These are phyloP conservation scores for Beauveria sp. DNA, from an alignment of 2,329 filamentous ascomycete genomes.

Conservation along the genomic window DNA sequence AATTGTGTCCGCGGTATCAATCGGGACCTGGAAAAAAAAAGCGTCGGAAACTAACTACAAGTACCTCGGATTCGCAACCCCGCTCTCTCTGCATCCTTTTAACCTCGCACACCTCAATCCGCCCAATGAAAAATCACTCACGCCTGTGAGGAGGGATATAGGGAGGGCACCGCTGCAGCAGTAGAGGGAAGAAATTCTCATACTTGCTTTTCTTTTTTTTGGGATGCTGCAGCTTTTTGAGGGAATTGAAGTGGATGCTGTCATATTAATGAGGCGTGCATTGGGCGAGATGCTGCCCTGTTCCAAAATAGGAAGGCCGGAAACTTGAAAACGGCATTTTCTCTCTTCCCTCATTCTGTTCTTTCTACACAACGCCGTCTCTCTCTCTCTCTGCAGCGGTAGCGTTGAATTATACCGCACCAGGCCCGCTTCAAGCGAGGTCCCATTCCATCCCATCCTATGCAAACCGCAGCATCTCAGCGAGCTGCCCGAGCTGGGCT, in stretches of 20 bases:
- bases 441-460: not conserved
- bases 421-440: not conserved
- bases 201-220: not conserved
- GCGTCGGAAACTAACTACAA: not conserved
- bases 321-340: not conserved
- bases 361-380: no score
- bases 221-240: not conserved
- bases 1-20: not conserved
- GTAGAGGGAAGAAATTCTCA: not conserved
- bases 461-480: not conserved
- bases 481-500: not conserved
- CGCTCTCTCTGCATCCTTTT: not conserved
- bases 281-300: not conserved
- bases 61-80: not conserved
- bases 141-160: no score
- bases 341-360: not conserved
- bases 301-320: conserved; percentile 2
- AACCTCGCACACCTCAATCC: no score
- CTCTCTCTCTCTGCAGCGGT: not conserved
- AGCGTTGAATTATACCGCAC: not conserved
- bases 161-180: not conserved
- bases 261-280: not conserved
- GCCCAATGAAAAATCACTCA: no score
- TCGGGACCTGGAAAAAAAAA: not conserved
- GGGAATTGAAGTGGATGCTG: not conserved